These are phyloP conservation scores for Huntiella omanensis DNA, from an alignment of 2,329 filamentous ascomycete genomes.

Conservation along the genomic window DNA sequence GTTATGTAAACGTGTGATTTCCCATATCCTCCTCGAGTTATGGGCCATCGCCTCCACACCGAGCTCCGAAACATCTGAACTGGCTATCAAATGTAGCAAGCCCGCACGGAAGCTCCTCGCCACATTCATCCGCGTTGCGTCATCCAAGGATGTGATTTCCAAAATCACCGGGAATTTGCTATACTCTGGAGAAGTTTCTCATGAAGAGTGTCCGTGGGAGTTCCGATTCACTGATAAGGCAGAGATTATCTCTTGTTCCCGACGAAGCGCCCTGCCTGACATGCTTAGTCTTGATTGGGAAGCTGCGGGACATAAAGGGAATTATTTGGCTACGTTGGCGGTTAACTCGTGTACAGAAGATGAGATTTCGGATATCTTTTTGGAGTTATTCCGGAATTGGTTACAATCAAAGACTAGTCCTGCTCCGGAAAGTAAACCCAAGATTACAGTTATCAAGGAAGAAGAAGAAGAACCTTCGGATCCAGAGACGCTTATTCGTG, in stretches of 20 bases:
- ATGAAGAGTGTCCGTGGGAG: conserved; percentile 27
- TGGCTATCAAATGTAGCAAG: conserved; percentile 23
- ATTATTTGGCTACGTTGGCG: conserved; percentile 31
- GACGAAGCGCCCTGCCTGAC: conserved; percentile 8
- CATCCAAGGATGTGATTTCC: conserved; percentile 29
- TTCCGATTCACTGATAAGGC: conserved; percentile 28
- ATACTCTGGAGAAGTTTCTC: conserved; percentile 27
- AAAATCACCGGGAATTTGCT: conserved; percentile 34
- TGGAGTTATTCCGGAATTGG: conserved; percentile 40
- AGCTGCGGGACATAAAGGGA: conserved; percentile 28
- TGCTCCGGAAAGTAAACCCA: conserved; percentile 14
- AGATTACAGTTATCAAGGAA: conserved; percentile 17
- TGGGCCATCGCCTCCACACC: conserved; percentile 37
- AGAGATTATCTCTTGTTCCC: conserved; percentile 24
- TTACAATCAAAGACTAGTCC: conserved; percentile 19
- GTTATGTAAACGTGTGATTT: conserved; percentile 40
- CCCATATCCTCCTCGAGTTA: conserved; percentile 38
- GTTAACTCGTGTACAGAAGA: conserved; percentile 30
- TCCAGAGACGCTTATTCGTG: conserved; percentile 22
- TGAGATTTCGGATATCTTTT: conserved; percentile 40
- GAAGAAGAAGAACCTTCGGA: conserved; percentile 12
- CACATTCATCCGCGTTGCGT: conserved; percentile 38
- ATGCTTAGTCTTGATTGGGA: conserved; percentile 21
- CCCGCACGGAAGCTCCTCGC: conserved; percentile 32
- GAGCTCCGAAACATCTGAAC: conserved; percentile 21